Evolutionary conservation across 2,329 filamentous ascomycete genomes (phyloP).

Genomic region (Clarireedia sp.): DNA sequence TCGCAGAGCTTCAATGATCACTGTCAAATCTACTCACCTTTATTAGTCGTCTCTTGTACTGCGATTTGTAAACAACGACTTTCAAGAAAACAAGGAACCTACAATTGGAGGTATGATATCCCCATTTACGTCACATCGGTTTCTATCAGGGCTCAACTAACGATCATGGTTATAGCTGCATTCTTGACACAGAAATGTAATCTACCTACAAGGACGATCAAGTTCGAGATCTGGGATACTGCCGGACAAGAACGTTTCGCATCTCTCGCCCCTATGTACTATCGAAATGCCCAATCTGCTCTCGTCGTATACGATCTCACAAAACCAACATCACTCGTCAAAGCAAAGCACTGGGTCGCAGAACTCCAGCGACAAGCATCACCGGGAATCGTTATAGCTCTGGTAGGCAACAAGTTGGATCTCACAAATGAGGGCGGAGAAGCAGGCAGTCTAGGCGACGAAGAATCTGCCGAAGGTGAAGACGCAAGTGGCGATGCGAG

Average conservation of each 20-base stretch:
- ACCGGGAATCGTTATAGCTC: slow-evolving; percentile 90
- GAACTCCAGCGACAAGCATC: slow-evolving; percentile 94
- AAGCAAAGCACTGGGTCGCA: slow-evolving; percentile 98
- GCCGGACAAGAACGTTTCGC: slow-evolving; percentile 97
- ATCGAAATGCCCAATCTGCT: slow-evolving; percentile 94
- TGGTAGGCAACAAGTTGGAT: slow-evolving; percentile 96
- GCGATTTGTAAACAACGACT: slow-evolving; percentile 99
- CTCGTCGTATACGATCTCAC: slow-evolving; percentile 98
- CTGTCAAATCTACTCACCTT: slow-evolving; percentile 11
- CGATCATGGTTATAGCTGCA: slow-evolving; percentile 53
- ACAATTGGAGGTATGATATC: slow-evolving; percentile 79
- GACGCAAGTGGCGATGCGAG: slow-evolving; percentile 66
- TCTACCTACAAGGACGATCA: slow-evolving; percentile 84
- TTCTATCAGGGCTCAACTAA: not conserved
- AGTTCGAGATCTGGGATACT: slow-evolving; percentile 97
- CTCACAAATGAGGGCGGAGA: slow-evolving; percentile 55
- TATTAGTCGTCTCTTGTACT: slow-evolving; percentile 86
- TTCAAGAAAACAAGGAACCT: slow-evolving; percentile 99
- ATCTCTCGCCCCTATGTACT: slow-evolving; percentile 97
- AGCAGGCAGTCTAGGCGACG: slow-evolving; percentile 42
- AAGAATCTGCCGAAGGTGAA: slow-evolving; percentile 42
- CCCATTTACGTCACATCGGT: not conserved
- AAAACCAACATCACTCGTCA: slow-evolving; percentile 88
- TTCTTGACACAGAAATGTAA: slow-evolving; percentile 99
- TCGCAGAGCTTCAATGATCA: not conserved